Percentiles rank a stretch among this genome's conserved stretches.
These are phyloP conservation scores for Diaporthe amygdali DNA, from an alignment of 2,329 filamentous ascomycete species.

Conservation along the genomic window DNA sequence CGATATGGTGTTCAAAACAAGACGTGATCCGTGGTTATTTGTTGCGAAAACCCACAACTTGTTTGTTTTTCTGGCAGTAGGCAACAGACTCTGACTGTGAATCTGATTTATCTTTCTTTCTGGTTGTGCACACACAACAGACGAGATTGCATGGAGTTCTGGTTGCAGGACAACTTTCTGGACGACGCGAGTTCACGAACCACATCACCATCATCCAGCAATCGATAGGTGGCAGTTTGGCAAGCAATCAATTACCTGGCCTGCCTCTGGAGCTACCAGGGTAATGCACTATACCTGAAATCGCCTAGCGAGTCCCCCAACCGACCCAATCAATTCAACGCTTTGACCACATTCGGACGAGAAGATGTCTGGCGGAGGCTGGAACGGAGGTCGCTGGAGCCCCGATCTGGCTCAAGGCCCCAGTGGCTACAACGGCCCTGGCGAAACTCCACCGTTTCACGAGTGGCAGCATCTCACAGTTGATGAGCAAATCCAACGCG, in stretches of 20 bases:
- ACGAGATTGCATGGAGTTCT: neutral
- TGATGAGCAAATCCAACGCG: constrained; percentile 5
- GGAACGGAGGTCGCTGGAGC: neutral
- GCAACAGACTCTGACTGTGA: neutral
- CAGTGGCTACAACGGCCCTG: neutral
- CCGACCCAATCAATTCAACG: neutral
- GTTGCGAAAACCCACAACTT: neutral
- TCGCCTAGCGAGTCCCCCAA: neutral
- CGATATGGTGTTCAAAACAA: neutral
- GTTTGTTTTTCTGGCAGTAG: neutral
- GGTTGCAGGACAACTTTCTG: neutral
- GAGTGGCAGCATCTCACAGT: constrained; percentile 13
- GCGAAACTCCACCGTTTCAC: constrained; percentile 7
- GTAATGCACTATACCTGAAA: neutral
- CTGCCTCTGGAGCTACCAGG: neutral
- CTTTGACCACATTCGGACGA: neutral
- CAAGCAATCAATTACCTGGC: neutral
- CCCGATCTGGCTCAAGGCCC: neutral
- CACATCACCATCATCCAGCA: constrained; percentile 4
- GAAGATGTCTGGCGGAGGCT: neutral
- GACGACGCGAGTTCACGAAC: neutral
- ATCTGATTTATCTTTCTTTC: neutral
- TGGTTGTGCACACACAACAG: neutral
- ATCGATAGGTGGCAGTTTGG: constrained; percentile 14
- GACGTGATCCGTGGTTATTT: neutral